These are phyloP conservation scores for Fusarium papillatum DNA, from an alignment of 2,329 filamentous ascomycete genomes.

Conservation along the genomic window DNA sequence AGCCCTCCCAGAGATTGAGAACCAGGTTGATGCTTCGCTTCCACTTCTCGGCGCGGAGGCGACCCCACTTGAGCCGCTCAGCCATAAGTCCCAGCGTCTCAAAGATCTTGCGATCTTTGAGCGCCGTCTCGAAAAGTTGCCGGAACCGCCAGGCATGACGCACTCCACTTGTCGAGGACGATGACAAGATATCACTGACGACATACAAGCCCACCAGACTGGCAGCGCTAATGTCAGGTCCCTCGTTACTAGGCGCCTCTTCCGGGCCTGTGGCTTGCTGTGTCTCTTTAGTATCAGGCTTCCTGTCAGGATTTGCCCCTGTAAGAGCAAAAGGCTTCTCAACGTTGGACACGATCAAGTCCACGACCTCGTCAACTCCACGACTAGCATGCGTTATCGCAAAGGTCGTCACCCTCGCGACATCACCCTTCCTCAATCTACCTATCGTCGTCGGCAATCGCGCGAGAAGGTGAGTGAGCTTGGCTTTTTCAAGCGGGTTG, in stretches of 20 bases:
- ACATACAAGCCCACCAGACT: conserved; percentile 88
- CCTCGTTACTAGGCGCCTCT: conserved; percentile 56
- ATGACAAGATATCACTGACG: conserved; percentile 82
- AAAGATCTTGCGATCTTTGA: conserved; percentile 79
- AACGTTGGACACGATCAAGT: conserved; percentile 88
- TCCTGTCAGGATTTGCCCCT: conserved; percentile 74
- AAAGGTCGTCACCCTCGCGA: conserved; percentile 89
- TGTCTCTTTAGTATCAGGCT: conserved; percentile 52
- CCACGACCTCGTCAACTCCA: conserved; percentile 92
- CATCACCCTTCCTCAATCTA: conserved; percentile 84
- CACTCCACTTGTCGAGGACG: conserved; percentile 81
- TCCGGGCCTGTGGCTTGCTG: conserved; percentile 45
- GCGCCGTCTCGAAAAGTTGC: conserved; percentile 80
- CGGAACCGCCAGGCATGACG: conserved; percentile 91
- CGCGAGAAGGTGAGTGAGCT: conserved; percentile 86
- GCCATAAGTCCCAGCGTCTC: conserved; percentile 81
- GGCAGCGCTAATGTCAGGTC: conserved; percentile 75
- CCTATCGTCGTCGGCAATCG: conserved; percentile 83
- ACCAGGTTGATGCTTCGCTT: conserved; percentile 80
- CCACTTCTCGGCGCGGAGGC: conserved; percentile 87
- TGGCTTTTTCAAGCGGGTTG: conserved; percentile 86
- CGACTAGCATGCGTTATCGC: conserved; percentile 88
- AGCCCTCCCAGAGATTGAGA: conserved; percentile 78
- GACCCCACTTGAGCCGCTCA: conserved; percentile 82
- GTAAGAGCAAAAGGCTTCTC: conserved; percentile 81